Evolutionary conservation across 2,329 filamentous ascomycete genomes (phyloP), one percentile per base, ranked within the genome.

Genomic region (Albifimbria verrucaria): DNA sequence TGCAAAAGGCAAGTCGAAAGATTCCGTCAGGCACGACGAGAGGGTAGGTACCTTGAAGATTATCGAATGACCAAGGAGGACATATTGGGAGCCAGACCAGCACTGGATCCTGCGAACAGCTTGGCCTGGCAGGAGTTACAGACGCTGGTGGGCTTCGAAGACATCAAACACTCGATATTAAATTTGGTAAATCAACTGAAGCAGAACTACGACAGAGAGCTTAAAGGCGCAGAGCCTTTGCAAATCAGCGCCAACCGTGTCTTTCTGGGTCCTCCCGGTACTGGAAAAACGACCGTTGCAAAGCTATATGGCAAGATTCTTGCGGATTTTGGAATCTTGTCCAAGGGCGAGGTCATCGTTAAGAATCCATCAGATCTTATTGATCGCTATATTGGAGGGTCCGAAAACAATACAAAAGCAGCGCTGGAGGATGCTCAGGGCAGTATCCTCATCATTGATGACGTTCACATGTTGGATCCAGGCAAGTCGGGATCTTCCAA

Each of bases 361-460:
- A 92, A 89, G 62, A 90, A 84, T 45, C 88, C 88, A 0, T 71
- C 87, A 0, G 88, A 92, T 62, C 90, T 92, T 59, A 71, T 91
- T 2, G 87, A 86, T 0, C 71, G 66, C 23, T 76, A 69, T 1
- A 60, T 92, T 0, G 89, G 89, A 1, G 74, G 77, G 7, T 91
- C 88, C 0, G 89, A 92, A 64, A 74, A 78, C 10, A 83, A 85
- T 32, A 91, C 88, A 0, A 90, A 88, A 60, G 82, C 75, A 0
- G 90, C 91, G 15, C 74, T 92, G 0, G 81, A 80, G 1, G 73
- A 82, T 0, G 83, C 86, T 0, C 59, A 78, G 2, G 89, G 89
- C 1, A 92, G 90, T 60, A 85, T 92, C 1, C 75, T 92, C 0
- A 82, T 92, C 32, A 90, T 92, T 12, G 89, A 92, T 55, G 88